A percentile compares a stretch with the other conserved stretches of the same genome.
phyloP scores from a whole-genome alignment of 495 filamentous ascomycete genomes.

The Elaphomyces granulatus region DNA sequence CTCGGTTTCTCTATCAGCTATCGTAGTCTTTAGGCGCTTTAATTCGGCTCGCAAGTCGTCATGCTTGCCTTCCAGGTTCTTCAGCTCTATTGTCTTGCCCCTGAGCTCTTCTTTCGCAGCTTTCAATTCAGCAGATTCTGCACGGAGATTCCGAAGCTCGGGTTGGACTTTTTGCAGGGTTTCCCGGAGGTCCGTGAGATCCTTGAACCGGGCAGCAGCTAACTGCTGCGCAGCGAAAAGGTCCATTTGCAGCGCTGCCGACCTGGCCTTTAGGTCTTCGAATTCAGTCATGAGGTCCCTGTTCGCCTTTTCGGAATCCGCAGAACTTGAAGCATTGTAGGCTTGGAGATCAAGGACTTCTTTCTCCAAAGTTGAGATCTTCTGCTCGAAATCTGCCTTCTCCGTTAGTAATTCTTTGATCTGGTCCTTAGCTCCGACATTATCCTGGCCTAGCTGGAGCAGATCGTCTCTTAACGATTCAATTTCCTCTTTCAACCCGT shows the following conservation, averaged over 20 bases:
- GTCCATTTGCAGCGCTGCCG: constrained; percentile 61
- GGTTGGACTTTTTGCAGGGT: constrained; percentile 74
- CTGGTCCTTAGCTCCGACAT: constrained; percentile 68
- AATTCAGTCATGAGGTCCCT: constrained; percentile 53
- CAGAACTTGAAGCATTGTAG: constrained; percentile 32
- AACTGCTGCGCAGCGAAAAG: constrained; percentile 74
- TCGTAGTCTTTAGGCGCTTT: constrained; percentile 47
- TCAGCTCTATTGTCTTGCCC: constrained; percentile 52
- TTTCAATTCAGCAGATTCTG: constrained; percentile 61
- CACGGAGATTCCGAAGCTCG: constrained; percentile 60
- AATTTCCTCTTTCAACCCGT: constrained; percentile 74
- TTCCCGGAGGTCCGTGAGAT: constrained; percentile 62
- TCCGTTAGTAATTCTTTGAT: constrained; percentile 52
- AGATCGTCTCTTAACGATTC: constrained; percentile 70
- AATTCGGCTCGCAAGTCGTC: constrained; percentile 67
- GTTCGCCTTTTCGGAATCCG: constrained; percentile 40
- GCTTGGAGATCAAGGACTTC: constrained; percentile 44
- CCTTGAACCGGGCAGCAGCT: constrained; percentile 74
- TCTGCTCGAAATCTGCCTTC: constrained; percentile 45
- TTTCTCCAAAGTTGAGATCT: constrained; percentile 49
- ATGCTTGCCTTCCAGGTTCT: constrained; percentile 60
- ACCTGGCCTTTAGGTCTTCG: constrained; percentile 57
- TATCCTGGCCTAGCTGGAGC: constrained; percentile 57
- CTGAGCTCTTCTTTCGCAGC: constrained; percentile 54
- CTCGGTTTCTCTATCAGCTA: constrained; percentile 60